Evolutionary conservation across 148 eudicot species (phyloP), one percentile per base, ranked within the genome.

Genomic region (Euryodendron excelsum): DNA sequence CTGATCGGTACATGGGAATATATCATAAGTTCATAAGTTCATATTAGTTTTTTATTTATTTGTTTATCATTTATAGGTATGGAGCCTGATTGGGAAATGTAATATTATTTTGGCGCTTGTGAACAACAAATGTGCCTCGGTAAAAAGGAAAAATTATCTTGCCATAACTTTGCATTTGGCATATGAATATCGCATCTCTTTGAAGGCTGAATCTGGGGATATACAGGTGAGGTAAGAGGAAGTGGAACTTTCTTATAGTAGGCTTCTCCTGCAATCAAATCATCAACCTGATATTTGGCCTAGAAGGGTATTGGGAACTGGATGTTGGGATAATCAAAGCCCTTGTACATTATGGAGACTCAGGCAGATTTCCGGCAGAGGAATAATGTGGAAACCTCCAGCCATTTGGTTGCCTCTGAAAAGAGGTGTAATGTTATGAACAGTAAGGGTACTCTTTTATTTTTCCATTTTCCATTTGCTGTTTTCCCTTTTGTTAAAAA

Each of bases 11-110:
- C 52, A 48, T 10, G 20, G n/a, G 15, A 55, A 4, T 13, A 21
- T 23, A 37, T 67, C 18, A 48, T 39, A 66, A 41, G 7, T 5
- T 37, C 47, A 20, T 33, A 64, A 10, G 18, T 41, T 64, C 18
- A 9, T 65, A 11, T 65, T 3, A 0, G 8, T 18, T 21, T 3
- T 65, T 65, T 39, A 2, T 48, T 48, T 48, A 2, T 13, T 48
- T 13, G 7, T 48, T 48, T 1, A 67, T 39, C 30, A 23, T 67
- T 67, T 47, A 44, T 52, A 69, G 73, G 34, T 69, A 69, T 47
- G 73, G 36, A 69, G 73, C 56, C 73, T 69, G 73, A 69, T 45
- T 25, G 17, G 73, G 56, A 27, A 69, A 34, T 23, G 20, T 45
- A 21, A 20, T 17, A 14, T 27, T 69, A 25, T 47, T 23, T 69